A percentile compares a stretch with the other conserved stretches of the same genome.
These are phyloP conservation scores for Kodamaea suecica DNA, from an alignment of 1,139 yeast species.

Conservation along the genomic window DNA sequence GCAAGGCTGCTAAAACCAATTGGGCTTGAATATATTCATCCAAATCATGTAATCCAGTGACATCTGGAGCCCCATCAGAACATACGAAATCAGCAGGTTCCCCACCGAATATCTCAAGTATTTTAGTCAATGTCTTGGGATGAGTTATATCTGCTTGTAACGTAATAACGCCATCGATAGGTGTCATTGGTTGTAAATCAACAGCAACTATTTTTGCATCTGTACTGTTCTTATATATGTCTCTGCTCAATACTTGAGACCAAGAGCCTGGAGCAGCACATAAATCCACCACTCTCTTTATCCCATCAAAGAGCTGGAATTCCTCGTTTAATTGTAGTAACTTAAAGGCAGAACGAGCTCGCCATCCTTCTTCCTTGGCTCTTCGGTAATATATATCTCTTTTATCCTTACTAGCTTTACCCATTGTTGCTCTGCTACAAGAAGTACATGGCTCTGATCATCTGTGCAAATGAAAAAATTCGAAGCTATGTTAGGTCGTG, in stretches of 20 bases:
- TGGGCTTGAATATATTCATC: conserved; percentile 98
- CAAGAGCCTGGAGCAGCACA: conserved; percentile 99
- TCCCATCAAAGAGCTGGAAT: conserved; percentile 72
- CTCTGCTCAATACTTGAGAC: conserved; percentile 91
- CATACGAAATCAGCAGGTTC: conserved; percentile 93
- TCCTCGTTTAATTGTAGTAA: conserved; percentile 85
- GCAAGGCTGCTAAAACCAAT: conserved; percentile 83
- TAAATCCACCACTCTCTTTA: conserved; percentile 83
- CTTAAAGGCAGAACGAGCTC: conserved; percentile 95
- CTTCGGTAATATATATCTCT: conserved; percentile 85
- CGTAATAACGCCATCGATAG: conserved; percentile 82
- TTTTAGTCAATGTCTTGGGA: conserved; percentile 76
- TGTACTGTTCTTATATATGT: conserved; percentile 34
- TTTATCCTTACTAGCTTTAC: conserved; percentile 92
- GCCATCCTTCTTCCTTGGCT: conserved; percentile 97
- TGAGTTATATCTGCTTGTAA: conserved; percentile 97
- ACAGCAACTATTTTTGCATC: conserved; percentile 85
- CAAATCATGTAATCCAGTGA: conserved; percentile 92
- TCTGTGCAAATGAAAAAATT: conserved; percentile 1
- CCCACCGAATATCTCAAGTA: conserved; percentile 80
- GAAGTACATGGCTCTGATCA: no score
- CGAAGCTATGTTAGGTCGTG: conserved; percentile 7
- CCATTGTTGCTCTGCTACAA: conserved; percentile 56
- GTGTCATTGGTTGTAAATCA: conserved; percentile 96
- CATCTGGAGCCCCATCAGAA: conserved; percentile 98